Conservation (phyloP, 2,329 filamentous ascomycete genomes). For the Nemania sp. region DNA sequence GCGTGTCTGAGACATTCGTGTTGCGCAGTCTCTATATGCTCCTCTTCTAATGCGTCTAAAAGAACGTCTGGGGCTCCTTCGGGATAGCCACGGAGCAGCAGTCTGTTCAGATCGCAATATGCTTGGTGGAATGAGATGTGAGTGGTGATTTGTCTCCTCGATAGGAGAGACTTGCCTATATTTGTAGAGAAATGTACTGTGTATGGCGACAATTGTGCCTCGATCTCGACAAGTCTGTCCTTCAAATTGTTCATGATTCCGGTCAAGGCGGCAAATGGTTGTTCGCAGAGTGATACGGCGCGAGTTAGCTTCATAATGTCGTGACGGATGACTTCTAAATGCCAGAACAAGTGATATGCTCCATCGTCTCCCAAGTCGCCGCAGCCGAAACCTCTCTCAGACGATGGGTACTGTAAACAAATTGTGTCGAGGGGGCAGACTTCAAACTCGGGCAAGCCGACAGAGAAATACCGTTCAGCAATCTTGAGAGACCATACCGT, state of each 20-base stretch:
- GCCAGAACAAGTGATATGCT: constrained; percentile 37
- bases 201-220: background rate
- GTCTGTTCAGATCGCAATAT: constrained; percentile 33
- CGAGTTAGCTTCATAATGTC: constrained; percentile 44
- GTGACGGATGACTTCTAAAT: constrained; percentile 39
- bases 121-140: constrained; percentile 31
- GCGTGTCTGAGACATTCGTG: constrained; percentile 5
- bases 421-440: constrained; percentile 58
- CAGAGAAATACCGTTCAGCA: constrained; percentile 57
- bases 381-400: constrained; percentile 57
- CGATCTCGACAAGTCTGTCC: constrained; percentile 28
- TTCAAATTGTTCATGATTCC: constrained; percentile 42
- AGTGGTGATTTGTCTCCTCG: constrained; percentile 17
- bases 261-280: constrained; percentile 40
- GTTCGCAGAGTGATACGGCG: constrained; percentile 40
- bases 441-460: constrained; percentile 60
- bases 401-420: constrained; percentile 57
- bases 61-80: constrained; percentile 30
- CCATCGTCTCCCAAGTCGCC: constrained; percentile 33
- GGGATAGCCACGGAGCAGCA: constrained; percentile 34
- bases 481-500: constrained; percentile 61
- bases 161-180: background rate
- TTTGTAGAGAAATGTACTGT: too few relatives aligned
- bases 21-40: background rate
- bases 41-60: constrained; percentile 35